These are phyloP conservation scores for Pichia heedii DNA, from an alignment of 805 yeast genomes.

Conservation along the genomic window DNA sequence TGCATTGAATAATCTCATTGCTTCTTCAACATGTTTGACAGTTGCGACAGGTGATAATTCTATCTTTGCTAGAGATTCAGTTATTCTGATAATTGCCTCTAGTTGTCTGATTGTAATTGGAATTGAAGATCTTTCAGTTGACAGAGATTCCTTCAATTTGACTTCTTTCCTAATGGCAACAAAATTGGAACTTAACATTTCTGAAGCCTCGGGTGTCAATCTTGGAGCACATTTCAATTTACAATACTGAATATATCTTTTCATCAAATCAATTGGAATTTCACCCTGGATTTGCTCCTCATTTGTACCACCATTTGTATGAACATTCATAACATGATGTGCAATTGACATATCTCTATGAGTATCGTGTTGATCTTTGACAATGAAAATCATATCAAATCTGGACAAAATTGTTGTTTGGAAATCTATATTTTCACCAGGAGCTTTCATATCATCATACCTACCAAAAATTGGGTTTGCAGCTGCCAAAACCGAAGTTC, in stretches of 20 bases:
- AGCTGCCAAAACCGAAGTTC: constrained; percentile 95
- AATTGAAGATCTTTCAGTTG: constrained; percentile 85
- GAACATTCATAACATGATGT: constrained; percentile 88
- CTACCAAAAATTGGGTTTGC: constrained; percentile 97
- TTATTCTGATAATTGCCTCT: constrained; percentile 93
- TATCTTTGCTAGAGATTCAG: constrained; percentile 88
- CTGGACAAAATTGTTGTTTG: constrained; percentile 95
- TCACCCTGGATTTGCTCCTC: constrained; percentile 61
- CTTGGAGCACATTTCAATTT: constrained; percentile 90
- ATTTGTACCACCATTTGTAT: constrained; percentile 58
- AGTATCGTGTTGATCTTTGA: constrained; percentile 89
- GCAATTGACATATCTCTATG: constrained; percentile 84
- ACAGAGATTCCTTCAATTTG: constrained; percentile 68
- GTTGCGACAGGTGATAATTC: constrained; percentile 75
- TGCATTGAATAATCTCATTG: constrained; percentile 87
- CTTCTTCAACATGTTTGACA: constrained; percentile 89
- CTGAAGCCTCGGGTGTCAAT: constrained; percentile 80
- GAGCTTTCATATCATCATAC: constrained; percentile 90
- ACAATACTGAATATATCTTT: constrained; percentile 85
- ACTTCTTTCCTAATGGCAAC: constrained; percentile 82
- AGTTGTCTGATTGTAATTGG: constrained; percentile 97
- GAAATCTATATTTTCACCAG: constrained; percentile 97
- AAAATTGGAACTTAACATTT: constrained; percentile 82
- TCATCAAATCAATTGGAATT: constrained; percentile 84
- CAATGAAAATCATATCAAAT: constrained; percentile 97